Percentiles rank a stretch among this genome's conserved stretches.
These are phyloP conservation scores for Rhizopus delemar DNA, from an alignment of 371 early-diverging fungal genomes.

Conservation along the genomic window DNA sequence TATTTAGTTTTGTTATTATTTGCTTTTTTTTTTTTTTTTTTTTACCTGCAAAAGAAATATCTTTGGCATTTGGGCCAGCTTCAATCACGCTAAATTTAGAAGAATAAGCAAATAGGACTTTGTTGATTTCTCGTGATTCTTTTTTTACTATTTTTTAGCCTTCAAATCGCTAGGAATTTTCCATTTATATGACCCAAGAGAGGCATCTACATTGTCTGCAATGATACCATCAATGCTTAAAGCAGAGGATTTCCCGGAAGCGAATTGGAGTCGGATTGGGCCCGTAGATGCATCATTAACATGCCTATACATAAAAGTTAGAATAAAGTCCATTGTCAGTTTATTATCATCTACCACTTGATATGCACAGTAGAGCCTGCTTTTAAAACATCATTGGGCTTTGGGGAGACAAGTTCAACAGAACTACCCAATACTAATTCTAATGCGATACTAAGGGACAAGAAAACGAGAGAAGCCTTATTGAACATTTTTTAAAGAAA, in stretches of 20 bases:
- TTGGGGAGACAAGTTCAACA: slow-evolving; percentile 30
- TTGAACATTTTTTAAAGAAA: slow-evolving; percentile 12
- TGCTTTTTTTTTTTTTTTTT: not conserved
- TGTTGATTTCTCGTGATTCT: no score
- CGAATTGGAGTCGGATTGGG: slow-evolving; percentile 36
- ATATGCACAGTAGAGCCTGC: slow-evolving; percentile 43
- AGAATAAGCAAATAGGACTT: not conserved
- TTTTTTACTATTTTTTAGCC: slow-evolving; percentile 36
- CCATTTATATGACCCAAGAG: slow-evolving; percentile 41
- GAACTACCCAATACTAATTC: slow-evolving; percentile 29
- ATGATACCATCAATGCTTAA: slow-evolving; percentile 39
- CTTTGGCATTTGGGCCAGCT: slow-evolving; percentile 38
- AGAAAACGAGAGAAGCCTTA: slow-evolving; percentile 15
- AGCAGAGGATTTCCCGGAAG: slow-evolving; percentile 43
- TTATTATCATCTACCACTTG: slow-evolving; percentile 31
- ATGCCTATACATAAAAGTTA: slow-evolving; percentile 10
- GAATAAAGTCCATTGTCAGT: not conserved
- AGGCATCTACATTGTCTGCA: slow-evolving; percentile 33
- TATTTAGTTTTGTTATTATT: not conserved
- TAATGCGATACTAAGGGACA: slow-evolving; percentile 22
- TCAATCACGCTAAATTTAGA: slow-evolving; percentile 39
- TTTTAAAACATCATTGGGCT: slow-evolving; percentile 31
- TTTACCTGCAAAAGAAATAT: slow-evolving; percentile 49
- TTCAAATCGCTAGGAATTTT: slow-evolving; percentile 37
- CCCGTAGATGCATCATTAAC: slow-evolving; percentile 16